These are phyloP conservation scores for Penicillium ucsense DNA, from an alignment of 495 filamentous ascomycete genomes.

Conservation along the genomic window DNA sequence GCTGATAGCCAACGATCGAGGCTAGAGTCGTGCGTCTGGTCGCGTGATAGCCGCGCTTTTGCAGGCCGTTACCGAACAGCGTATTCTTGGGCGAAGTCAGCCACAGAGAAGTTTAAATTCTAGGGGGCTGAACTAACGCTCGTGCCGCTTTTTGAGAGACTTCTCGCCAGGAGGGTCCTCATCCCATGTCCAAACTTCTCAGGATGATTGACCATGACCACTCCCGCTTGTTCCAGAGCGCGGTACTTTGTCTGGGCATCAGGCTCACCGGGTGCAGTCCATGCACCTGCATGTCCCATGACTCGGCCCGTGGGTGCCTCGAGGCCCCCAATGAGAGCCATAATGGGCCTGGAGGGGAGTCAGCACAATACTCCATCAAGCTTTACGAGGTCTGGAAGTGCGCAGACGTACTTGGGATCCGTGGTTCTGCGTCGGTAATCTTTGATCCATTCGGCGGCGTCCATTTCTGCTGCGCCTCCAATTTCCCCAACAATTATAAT, in stretches of 20 bases:
- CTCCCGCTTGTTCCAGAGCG: slow-evolving; percentile 59
- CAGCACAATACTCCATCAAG: not conserved
- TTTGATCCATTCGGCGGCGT: slow-evolving; percentile 71
- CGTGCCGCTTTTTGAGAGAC: slow-evolving; percentile 12
- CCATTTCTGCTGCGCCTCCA: slow-evolving; percentile 71
- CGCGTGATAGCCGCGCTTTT: slow-evolving; percentile 45
- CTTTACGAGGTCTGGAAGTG: not conserved
- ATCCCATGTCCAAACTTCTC: slow-evolving; percentile 69
- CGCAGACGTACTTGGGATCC: slow-evolving; percentile 55
- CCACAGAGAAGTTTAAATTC: not conserved
- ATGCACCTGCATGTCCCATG: slow-evolving; percentile 87
- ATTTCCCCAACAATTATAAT: slow-evolving; percentile 82
- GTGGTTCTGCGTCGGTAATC: slow-evolving; percentile 49
- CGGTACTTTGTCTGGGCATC: slow-evolving; percentile 55
- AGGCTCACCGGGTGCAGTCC: slow-evolving; percentile 57
- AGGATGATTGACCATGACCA: slow-evolving; percentile 70
- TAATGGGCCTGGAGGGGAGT: slow-evolving; percentile 52
- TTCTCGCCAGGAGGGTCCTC: slow-evolving; percentile 42
- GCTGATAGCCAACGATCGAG: slow-evolving; percentile 10
- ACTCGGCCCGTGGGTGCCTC: slow-evolving; percentile 56
- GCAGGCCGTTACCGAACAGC: slow-evolving; percentile 5
- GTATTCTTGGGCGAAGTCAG: not conserved
- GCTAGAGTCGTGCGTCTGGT: slow-evolving; percentile 21
- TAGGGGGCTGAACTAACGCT: slow-evolving; percentile 18
- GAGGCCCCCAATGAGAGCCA: slow-evolving; percentile 66